A percentile compares a stretch with the other conserved stretches of the same genome.
These are phyloP conservation scores for Ogataea trehaloabstinens DNA, from an alignment of 805 yeast species.

Conservation along the genomic window DNA sequence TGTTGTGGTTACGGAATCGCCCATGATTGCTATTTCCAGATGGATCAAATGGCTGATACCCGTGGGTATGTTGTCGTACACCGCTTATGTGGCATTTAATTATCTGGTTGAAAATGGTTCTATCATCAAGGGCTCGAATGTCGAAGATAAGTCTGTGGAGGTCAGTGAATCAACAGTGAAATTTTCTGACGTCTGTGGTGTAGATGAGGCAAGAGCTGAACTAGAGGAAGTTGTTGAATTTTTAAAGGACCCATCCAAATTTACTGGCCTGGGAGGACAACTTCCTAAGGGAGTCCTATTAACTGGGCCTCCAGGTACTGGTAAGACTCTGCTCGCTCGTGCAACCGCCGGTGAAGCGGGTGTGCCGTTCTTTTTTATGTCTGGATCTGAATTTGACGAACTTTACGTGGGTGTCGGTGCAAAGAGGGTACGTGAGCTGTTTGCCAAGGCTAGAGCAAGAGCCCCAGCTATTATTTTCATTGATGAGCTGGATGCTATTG, in stretches of 20 bases:
- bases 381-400: constrained; percentile 98
- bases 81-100: constrained; percentile 73
- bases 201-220: constrained; percentile 97
- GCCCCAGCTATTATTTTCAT: constrained; percentile 97
- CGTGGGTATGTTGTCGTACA: constrained; percentile 75
- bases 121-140: constrained; percentile 36
- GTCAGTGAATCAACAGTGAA: constrained; percentile 52
- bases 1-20: constrained; percentile 87
- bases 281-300: constrained; percentile 94
- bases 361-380: constrained; percentile 97
- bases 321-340: constrained; percentile 93
- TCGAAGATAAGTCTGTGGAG: constrained; percentile 23
- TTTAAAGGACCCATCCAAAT: constrained; percentile 91
- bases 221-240: constrained; percentile 98
- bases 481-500: constrained; percentile 98
- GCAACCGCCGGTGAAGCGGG: constrained; percentile 99
- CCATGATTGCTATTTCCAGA: constrained; percentile 71
- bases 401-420: constrained; percentile 99
- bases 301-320: constrained; percentile 99
- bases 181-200: constrained; percentile 93
- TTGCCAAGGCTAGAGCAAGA: constrained; percentile 87
- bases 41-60: constrained; percentile 91
- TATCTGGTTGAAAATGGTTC: constrained; percentile 81
- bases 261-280: constrained; percentile 96
- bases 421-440: constrained; percentile 91